Conservation (phyloP, 805 yeast genomes). For the Kuraishia floccosa region DNA sequence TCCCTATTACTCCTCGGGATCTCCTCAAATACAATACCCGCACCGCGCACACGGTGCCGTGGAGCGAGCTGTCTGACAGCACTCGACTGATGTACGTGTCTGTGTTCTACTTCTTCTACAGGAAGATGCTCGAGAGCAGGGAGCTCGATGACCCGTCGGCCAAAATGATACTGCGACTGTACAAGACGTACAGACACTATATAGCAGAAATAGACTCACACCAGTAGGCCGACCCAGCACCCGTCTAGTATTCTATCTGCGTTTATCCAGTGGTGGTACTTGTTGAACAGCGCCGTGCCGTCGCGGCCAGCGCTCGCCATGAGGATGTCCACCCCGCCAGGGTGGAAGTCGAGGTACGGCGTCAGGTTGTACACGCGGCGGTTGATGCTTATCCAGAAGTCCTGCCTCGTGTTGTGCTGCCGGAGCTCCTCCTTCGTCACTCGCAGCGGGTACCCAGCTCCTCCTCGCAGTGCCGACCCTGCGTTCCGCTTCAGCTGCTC, state of each 20-base stretch:
- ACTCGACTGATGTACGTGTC: too few relatives aligned
- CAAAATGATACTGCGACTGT: not conserved
- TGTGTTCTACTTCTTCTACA: not conserved
- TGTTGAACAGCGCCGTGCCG: slow-evolving; percentile 65
- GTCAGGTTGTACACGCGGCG: slow-evolving; percentile 84
- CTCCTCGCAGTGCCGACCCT: slow-evolving; percentile 32
- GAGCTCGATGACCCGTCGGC: not conserved
- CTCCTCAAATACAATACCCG: too few relatives aligned
- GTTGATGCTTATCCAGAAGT: slow-evolving; percentile 78
- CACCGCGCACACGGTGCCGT: too few relatives aligned
- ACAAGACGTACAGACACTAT: not conserved
- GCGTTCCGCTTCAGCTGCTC: slow-evolving; percentile 40
- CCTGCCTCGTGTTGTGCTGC: slow-evolving; percentile 46
- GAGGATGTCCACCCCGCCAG: slow-evolving; percentile 80
- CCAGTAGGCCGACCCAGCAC: slow-evolving; percentile 60
- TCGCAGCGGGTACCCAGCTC: slow-evolving; percentile 41
- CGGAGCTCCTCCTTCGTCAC: slow-evolving; percentile 47
- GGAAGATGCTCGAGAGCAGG: not conserved
- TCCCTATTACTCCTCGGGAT: too few relatives aligned
- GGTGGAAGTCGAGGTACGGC: slow-evolving; percentile 75
- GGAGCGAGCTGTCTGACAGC: too few relatives aligned
- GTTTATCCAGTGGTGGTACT: slow-evolving; percentile 67
- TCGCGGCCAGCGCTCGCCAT: slow-evolving; percentile 77
- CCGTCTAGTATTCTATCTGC: slow-evolving; percentile 69
- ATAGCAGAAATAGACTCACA: slow-evolving; percentile 2